Base-by-base conservation (phyloP, 495 filamentous ascomycete genomes). In the Xylaria curta region DNA sequence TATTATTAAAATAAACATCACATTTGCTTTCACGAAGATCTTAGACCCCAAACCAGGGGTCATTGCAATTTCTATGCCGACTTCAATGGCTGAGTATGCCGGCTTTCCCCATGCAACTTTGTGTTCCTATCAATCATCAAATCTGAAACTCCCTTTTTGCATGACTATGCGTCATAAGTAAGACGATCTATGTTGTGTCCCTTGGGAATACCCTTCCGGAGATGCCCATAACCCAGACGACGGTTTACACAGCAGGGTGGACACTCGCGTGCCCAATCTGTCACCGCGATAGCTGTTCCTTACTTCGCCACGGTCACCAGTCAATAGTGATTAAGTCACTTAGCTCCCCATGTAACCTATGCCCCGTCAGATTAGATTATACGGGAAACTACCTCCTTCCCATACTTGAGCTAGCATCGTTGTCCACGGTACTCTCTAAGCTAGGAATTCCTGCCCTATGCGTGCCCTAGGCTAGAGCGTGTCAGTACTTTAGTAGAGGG, bases 181-280 rank as follows among this genome's bases (percentile, higher is more conserved):
- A 59, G 15, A 58, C 31, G 0, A 7, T 13, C 5, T 6, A 31
- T 24, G 15, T 53, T 31, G 7, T 33, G 26, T 58, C 26, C 54
- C 54, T 17, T 17, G 4, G 26, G 6, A 33, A n/a, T n/a, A n/a
- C n/a, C n/a, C n/a, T n/a, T n/a, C n/a, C n/a, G n/a, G n/a, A n/a
- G n/a, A n/a, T n/a, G 21, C 7, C 21, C 58, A 40, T 12, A n/a
- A 3, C 54, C 24, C 10, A 17, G 13, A 36, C 0, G 15, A 6
- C 36, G 21, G 1, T 31, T 58, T 64, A 54, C n/a, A 42, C 10
- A n/a, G n/a, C n/a, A n/a, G n/a, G n/a, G n/a, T n/a, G n/a, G 49
- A 0, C 51, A 49, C 28, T 38, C 21, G 21, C 69, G 69, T 8
- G 69, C 69, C 69, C 69, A 71, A 31, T 71, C 69, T 10, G 62